Conservation (phyloP, 768 basidiomycete species). For the Collybia sp. region DNA sequence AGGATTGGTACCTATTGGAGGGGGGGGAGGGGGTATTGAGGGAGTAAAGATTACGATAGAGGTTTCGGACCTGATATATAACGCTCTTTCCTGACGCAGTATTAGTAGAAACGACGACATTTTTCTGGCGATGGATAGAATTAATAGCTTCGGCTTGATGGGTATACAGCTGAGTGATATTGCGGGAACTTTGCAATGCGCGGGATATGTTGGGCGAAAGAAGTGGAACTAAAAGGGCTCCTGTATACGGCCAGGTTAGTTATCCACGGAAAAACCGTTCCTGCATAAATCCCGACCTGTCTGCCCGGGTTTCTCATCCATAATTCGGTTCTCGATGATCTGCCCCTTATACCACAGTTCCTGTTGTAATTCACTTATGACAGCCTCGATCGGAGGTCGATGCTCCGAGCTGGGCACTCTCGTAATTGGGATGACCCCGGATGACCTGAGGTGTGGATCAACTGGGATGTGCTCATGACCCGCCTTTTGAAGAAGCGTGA, state of each 20-base stretch:
- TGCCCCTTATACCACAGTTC: slow-evolving; percentile 70
- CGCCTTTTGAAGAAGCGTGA: slow-evolving; percentile 57
- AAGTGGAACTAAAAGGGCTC: slow-evolving; percentile 47
- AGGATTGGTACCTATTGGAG: slow-evolving; percentile 62
- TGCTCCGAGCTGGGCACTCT: slow-evolving; percentile 36
- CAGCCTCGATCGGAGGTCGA: slow-evolving; percentile 51
- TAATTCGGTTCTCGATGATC: slow-evolving; percentile 52
- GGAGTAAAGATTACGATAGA: not conserved
- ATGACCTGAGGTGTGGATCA: slow-evolving; percentile 35
- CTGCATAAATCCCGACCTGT: slow-evolving; percentile 36
- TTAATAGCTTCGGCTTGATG: slow-evolving; percentile 72
- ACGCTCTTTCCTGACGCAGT: slow-evolving; percentile 90
- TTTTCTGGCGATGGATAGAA: slow-evolving; percentile 46
- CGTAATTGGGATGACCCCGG: slow-evolving; percentile 12
- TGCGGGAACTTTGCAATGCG: slow-evolving; percentile 54
- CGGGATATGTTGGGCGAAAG: slow-evolving; percentile 52
- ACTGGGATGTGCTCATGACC: slow-evolving; percentile 70
- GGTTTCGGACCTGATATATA: slow-evolving; percentile 65
- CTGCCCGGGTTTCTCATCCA: slow-evolving; percentile 46
- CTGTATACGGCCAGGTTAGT: not conserved
- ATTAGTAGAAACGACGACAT: slow-evolving; percentile 86
- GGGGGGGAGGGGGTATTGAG: not conserved
- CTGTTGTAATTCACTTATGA: slow-evolving; percentile 53
- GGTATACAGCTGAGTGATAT: slow-evolving; percentile 62
- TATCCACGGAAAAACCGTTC: not conserved